phyloP scores from a whole-genome alignment of 305 asterid species.

The Plantago coronopus region DNA sequence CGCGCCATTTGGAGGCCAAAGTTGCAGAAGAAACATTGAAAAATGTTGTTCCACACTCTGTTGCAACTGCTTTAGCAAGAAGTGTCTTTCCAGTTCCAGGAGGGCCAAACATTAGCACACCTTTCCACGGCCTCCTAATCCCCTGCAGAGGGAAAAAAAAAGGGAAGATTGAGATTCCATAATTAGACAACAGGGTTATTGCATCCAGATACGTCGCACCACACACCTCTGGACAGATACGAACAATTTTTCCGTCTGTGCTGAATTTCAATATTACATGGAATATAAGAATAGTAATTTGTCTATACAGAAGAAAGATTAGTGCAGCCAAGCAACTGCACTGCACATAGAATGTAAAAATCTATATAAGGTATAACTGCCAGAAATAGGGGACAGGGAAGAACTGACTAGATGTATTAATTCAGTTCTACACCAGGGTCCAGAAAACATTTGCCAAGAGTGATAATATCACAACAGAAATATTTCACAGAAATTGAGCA shows the following conservation, averaged over 20 bases:
- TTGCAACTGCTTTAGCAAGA: constrained; percentile 97
- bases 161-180: constrained; percentile 1
- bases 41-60: constrained; percentile 97
- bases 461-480: neutral
- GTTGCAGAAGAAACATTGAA: constrained; percentile 96
- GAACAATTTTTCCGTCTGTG: neutral
- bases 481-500: constrained; percentile 6
- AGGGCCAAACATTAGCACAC: constrained; percentile 99
- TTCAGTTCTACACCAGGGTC: too few species aligned
- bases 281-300: too few species aligned
- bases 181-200: constrained; percentile 1
- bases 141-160: constrained; percentile 49
- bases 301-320: neutral
- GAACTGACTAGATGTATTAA: too few species aligned
- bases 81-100: constrained; percentile 99
- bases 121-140: constrained; percentile 98
- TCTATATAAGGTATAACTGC: too few species aligned
- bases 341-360: too few species aligned
- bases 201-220: neutral
- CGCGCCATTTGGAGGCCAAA: constrained; percentile 92
- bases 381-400: too few species aligned
- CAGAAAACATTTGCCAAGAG: too few species aligned
- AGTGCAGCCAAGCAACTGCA: too few species aligned
- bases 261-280: too few species aligned
- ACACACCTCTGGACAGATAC: constrained; percentile 1